A percentile compares a stretch with the other conserved stretches of the same genome.
Evolutionary conservation across 768 basidiomycete genomes (phyloP).

Genomic region (Suillus subaureus): DNA sequence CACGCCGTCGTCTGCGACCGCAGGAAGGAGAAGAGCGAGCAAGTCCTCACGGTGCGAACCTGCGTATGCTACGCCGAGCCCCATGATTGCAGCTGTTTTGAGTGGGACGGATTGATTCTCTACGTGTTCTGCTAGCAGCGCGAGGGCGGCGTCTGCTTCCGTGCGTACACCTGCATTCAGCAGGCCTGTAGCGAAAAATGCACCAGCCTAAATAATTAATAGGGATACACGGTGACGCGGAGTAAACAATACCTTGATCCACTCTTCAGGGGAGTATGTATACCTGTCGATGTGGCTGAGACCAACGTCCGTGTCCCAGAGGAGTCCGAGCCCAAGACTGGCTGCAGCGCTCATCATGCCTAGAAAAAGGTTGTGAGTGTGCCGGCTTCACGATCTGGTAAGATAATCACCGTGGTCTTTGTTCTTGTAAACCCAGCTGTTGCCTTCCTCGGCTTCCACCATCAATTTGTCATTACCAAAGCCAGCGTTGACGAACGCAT

Average conservation of each 20-base stretch:
- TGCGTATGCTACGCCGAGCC: conserved; percentile 91
- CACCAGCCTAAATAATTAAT: conserved; percentile 64
- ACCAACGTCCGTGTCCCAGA: conserved; percentile 97
- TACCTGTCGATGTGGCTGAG: conserved; percentile 96
- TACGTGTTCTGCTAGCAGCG: conserved; percentile 87
- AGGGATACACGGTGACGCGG: neutral
- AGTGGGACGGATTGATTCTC: conserved; percentile 84
- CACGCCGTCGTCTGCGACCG: conserved; percentile 76
- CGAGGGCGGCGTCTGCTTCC: conserved; percentile 91
- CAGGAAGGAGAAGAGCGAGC: conserved; percentile 73
- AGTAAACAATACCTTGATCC: conserved; percentile 71
- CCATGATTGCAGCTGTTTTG: conserved; percentile 87
- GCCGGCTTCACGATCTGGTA: neutral
- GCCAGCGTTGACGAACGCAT: conserved; percentile 98
- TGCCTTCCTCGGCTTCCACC: conserved; percentile 95
- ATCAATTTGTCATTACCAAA: conserved; percentile 95
- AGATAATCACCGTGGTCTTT: conserved; percentile 83
- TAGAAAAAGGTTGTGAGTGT: conserved; percentile 28
- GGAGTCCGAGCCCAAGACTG: conserved; percentile 85
- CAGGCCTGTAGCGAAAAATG: conserved; percentile 92
- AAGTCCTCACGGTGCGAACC: conserved; percentile 93
- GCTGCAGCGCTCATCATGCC: conserved; percentile 98
- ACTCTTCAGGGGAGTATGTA: conserved; percentile 93
- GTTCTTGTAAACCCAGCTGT: conserved; percentile 99
- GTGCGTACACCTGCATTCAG: conserved; percentile 87